A percentile compares a stretch with the other conserved stretches of the same genome.
These are phyloP conservation scores for Fusarium floridanum DNA, from an alignment of 2,329 filamentous ascomycete species.

Conservation along the genomic window DNA sequence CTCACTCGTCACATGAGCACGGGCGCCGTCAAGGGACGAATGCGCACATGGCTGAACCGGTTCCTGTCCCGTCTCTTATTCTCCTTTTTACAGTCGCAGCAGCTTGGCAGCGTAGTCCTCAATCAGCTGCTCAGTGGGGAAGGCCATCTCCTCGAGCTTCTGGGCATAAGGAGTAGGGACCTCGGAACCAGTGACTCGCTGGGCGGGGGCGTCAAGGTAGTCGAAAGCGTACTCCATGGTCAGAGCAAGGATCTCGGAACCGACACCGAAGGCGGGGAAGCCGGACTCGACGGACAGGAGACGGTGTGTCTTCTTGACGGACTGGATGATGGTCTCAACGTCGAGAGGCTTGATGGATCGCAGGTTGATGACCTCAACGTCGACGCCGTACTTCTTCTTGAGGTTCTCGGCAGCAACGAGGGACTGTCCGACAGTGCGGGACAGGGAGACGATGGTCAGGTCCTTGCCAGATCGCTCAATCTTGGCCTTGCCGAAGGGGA, in stretches of 20 bases:
- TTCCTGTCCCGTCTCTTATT: constrained; percentile 26
- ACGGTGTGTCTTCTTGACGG: constrained; percentile 97
- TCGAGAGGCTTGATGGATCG: constrained; percentile 97
- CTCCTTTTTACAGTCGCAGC: constrained; percentile 74
- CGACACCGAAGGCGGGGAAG: constrained; percentile 94
- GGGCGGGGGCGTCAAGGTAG: constrained; percentile 93
- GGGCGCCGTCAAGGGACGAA: constrained; percentile 22
- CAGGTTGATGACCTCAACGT: constrained; percentile 97
- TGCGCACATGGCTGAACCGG: constrained; percentile 24
- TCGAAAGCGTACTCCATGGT: constrained; percentile 99
- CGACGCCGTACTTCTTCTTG: constrained; percentile 96
- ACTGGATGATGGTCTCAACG: constrained; percentile 94
- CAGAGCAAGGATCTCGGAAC: constrained; percentile 91
- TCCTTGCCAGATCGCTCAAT: constrained; percentile 97
- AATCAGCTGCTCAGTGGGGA: constrained; percentile 92
- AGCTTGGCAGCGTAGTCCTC: constrained; percentile 91
- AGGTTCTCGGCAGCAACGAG: constrained; percentile 89
- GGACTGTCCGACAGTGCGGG: constrained; percentile 94
- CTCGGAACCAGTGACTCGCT: constrained; percentile 95
- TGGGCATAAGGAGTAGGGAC: constrained; percentile 96
- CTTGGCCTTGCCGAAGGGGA: constrained; percentile 99
- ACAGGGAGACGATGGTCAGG: constrained; percentile 93
- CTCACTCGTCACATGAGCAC: constrained; percentile 21
- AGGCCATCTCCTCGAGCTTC: constrained; percentile 93
- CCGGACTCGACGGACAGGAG: constrained; percentile 94